A percentile compares a stretch with the other conserved stretches of the same genome.
phyloP scores from a whole-genome alignment of 2,329 filamentous ascomycete species.

The Botrytis porri region DNA sequence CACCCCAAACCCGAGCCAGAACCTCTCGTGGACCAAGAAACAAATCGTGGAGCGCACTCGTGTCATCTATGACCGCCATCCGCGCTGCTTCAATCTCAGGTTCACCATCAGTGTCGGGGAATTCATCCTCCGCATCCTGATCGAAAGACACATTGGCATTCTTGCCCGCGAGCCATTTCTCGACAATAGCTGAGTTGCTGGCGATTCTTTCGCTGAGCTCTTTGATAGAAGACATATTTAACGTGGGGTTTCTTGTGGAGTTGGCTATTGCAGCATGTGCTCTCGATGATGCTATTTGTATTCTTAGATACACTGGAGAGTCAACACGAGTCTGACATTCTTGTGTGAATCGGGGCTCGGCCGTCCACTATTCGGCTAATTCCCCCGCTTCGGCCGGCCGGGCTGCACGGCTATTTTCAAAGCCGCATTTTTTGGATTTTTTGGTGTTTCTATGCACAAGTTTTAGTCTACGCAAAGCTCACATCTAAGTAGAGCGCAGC shows the following conservation, averaged over 20 bases:
- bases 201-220: slow-evolving; percentile 11
- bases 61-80: neutral
- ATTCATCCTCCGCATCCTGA: neutral
- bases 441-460: neutral
- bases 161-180: neutral
- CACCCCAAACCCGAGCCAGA: slow-evolving; percentile 3
- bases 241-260: neutral
- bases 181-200: neutral
- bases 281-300: neutral
- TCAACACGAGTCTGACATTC: neutral
- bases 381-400: neutral
- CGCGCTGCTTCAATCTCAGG: neutral
- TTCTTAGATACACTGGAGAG: neutral
- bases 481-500: neutral
- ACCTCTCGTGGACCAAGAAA: slow-evolving; percentile 6
- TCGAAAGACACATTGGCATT: slow-evolving; percentile 1
- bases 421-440: neutral
- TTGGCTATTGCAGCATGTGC: neutral
- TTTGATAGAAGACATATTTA: slow-evolving; percentile 3
- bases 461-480: neutral
- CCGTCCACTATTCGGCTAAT: neutral
- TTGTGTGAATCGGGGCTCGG: neutral
- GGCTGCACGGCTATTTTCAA: neutral
- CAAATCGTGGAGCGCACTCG: slow-evolving; percentile 7
- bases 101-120: neutral